Evolutionary conservation across 495 filamentous ascomycete genomes (phyloP), one percentile per base, ranked within the genome.

Genomic region (Viridothelium virens): DNA sequence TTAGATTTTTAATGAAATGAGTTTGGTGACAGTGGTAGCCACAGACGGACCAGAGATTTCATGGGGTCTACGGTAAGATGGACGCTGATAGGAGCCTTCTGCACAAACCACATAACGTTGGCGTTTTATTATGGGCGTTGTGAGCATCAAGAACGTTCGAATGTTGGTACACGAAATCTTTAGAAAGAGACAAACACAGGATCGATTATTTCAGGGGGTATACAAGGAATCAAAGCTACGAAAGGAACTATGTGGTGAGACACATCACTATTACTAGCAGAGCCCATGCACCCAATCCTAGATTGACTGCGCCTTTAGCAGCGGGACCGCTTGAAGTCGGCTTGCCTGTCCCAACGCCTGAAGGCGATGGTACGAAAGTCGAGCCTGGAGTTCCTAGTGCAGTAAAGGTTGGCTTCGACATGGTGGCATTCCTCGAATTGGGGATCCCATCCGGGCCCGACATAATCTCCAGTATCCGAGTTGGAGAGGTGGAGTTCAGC

Each of bases 401-500:
- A 34, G 53, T 36, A 36, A 36, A 1, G 14, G 25, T 59, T 2
- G 53, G 31, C 14, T 14, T n/a, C 31, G 25, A 34, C 53, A 34
- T 5, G 1, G 25, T 36, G 18, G 36, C 14, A 14, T 59, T 59
- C 31, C 53, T 59, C 31, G 53, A 3, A 2, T 36, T 36, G 6
- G 53, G 53, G 18, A 53, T 53, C 16, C 48, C 2, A 53, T 53
- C 2, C 16, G 9, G 5, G 11, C 48, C 48, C 5, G 48, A 18
- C 48, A 25, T 25, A 53, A 53, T 53, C 48, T 53, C 48, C 12
- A 53, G 18, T 1, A 53, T 53, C 48, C 18, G 48, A 2, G 1
- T 53, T 25, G 48, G 10, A 31, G 64, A 25, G 10, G 70, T 66
- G 48, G 56, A 59, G 47, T 72, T 68, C 41, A 68, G 14, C 7